Conservation (phyloP, 2,329 filamentous ascomycete genomes). For the Trichocomaceae sp. region DNA sequence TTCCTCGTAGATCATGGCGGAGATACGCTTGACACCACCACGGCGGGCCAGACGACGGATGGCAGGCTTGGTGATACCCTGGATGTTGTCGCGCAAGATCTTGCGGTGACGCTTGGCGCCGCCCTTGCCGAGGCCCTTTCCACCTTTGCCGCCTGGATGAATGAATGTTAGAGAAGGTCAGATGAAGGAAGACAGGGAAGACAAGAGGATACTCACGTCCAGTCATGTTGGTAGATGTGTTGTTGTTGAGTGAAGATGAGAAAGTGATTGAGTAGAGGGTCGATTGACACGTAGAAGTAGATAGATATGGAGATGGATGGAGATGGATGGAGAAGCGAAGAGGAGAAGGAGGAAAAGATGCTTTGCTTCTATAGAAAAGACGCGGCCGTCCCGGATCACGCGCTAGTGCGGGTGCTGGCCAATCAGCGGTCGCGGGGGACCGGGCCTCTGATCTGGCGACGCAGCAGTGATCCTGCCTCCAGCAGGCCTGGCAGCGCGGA, state of each 20-base stretch:
- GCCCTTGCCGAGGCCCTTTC: conserved; percentile 96
- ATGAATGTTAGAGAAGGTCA: conserved; percentile 39
- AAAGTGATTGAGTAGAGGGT: conserved; percentile 13
- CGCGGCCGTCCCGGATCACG: conserved; percentile 31
- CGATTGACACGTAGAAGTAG: background rate
- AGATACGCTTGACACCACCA: conserved; percentile 99
- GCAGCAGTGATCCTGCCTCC: conserved; percentile 22
- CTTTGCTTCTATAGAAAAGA: conserved; percentile 37
- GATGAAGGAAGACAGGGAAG: background rate
- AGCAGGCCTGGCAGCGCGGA: conserved; percentile 18
- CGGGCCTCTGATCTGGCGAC: conserved; percentile 23
- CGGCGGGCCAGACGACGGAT: conserved; percentile 97
- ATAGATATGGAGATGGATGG: conserved; percentile 11
- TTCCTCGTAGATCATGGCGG: conserved; percentile 86
- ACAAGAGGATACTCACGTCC: conserved; percentile 45
- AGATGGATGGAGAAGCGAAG: conserved; percentile 18
- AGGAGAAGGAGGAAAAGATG: conserved; percentile 27
- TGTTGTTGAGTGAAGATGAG: conserved; percentile 23
- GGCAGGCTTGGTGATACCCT: conserved; percentile 98
- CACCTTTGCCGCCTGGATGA: conserved; percentile 76
- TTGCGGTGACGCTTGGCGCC: conserved; percentile 99
- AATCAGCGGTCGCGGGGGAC: conserved; percentile 27
- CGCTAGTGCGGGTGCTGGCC: conserved; percentile 28
- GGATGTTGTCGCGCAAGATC: conserved; percentile 99
- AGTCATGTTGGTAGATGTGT: conserved; percentile 47